Evolutionary conservation across 495 filamentous ascomycete genomes (phyloP), one percentile per base, ranked within the genome.

Genomic region (Pyrenula massariospora): DNA sequence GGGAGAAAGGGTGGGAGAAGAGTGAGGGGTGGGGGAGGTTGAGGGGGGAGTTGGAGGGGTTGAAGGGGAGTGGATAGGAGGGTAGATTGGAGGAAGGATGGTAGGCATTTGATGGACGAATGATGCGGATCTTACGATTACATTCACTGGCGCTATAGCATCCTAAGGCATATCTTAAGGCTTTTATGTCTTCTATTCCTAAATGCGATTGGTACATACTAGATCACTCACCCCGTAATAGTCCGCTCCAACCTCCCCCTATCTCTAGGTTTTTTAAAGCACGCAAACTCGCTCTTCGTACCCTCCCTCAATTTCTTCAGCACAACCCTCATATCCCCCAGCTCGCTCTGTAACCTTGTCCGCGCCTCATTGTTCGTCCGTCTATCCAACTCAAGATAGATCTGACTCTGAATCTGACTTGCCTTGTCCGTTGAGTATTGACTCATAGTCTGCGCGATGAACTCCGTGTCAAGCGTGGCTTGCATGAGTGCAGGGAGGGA

Each of bases 381-480:
- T 49, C 78, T 73, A 63, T 98, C 93, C 23, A 98, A 70, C 70
- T 89, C 87, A 54, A 89, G 80, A 67, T 98, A 98, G 55, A 97
- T 87, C 70, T 88, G 77, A 60, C 86, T 86, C 71, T 96, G 91
- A 48, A 84, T 74, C 59, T 86, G 77, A 12, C 80, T 82, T 19
- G 89, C 89, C 54, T 84, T 77, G n/a, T 94, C 85, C 12, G 87
- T 91, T 1, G 88, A 91, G 64, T 90, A 98, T 56, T 87, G 83
- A 56, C 79, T 85, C 54, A 98, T 72, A 11, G 91, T 96, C 73
- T 97, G 94, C 3, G 90, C 88, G 36, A 96, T 84, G 70, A 97
- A 98, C 69, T 98, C 93, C 10, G 95, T 91, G 58, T 98, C 93
- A 3, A 98, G 77, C 0, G 94, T 97, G 1, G 94, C 94, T 70